Conservation (phyloP, 2,329 filamentous ascomycete genomes). For the Diplodia seriata region DNA sequence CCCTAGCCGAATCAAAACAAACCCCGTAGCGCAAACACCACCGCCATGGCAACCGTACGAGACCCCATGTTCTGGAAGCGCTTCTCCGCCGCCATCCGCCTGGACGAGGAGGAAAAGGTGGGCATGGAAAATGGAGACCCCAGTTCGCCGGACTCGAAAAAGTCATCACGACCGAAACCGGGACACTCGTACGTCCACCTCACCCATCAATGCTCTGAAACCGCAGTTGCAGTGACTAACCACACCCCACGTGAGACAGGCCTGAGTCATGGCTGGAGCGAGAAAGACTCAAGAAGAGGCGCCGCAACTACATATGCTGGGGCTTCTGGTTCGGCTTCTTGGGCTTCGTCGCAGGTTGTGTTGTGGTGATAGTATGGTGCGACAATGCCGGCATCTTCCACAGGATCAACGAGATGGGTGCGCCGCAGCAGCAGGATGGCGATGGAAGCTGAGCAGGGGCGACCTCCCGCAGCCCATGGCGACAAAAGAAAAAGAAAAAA, state of each 20-base stretch:
- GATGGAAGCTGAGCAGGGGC: neutral
- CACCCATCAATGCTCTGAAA: no score
- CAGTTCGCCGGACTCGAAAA: constrained; percentile 33
- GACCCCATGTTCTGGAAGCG: constrained; percentile 68
- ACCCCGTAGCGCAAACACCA: neutral
- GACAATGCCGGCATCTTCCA: constrained; percentile 39
- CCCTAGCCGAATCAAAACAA: neutral
- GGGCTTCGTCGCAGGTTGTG: constrained; percentile 54
- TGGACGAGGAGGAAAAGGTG: constrained; percentile 55
- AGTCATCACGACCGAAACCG: constrained; percentile 35
- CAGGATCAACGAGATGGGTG: constrained; percentile 15
- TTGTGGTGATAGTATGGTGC: constrained; percentile 56
- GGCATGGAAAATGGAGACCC: constrained; percentile 11
- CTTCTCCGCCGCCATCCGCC: constrained; percentile 64
- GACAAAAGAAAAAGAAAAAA: neutral
- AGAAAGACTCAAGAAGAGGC: constrained; percentile 57
- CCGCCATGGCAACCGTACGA: constrained; percentile 58
- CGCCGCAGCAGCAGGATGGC: neutral
- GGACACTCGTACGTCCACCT: constrained; percentile 49
- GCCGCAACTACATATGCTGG: constrained; percentile 57
- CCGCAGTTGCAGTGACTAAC: neutral
- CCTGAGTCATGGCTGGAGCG: constrained; percentile 60
- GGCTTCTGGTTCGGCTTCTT: constrained; percentile 56
- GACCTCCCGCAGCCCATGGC: no score
- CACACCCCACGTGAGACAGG: constrained; percentile 43